These are phyloP conservation scores for Penicillium waksmanii DNA, from an alignment of 495 filamentous ascomycete genomes.

Conservation along the genomic window DNA sequence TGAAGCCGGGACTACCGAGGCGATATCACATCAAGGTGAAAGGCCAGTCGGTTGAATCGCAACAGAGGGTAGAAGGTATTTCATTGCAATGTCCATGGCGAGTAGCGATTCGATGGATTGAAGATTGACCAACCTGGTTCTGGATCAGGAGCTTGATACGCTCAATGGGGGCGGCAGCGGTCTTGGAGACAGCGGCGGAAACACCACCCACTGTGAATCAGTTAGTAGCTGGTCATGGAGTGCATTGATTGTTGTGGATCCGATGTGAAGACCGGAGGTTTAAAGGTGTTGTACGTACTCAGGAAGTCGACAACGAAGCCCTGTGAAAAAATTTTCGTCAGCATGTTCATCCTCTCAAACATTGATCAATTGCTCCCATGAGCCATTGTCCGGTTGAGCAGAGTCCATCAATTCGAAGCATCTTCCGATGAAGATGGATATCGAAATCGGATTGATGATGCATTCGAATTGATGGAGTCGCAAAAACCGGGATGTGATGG, in stretches of 20 bases:
- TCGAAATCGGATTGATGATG: not conserved
- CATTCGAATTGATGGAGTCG: not conserved
- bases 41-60: not conserved
- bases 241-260: slow-evolving; percentile 4
- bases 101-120: slow-evolving; percentile 2
- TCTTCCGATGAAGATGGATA: not conserved
- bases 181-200: slow-evolving; percentile 99
- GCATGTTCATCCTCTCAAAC: slow-evolving; percentile 15
- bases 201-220: slow-evolving; percentile 89
- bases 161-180: slow-evolving; percentile 99
- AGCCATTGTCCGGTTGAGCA: not conserved
- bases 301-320: slow-evolving; percentile 88
- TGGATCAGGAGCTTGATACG: slow-evolving; percentile 99
- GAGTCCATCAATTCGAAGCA: not conserved
- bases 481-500: not conserved
- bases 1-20: not conserved
- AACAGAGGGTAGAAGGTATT: not conserved
- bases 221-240: slow-evolving; percentile 33
- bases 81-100: slow-evolving; percentile 1
- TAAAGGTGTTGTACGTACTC: slow-evolving; percentile 69
- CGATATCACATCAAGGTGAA: not conserved
- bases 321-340: slow-evolving; percentile 48
- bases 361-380: not conserved
- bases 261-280: slow-evolving; percentile 4
- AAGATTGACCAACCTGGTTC: slow-evolving; percentile 78